These are phyloP conservation scores for Moricandia moricandioides DNA, from an alignment of 345 rosid genomes.

Conservation along the genomic window DNA sequence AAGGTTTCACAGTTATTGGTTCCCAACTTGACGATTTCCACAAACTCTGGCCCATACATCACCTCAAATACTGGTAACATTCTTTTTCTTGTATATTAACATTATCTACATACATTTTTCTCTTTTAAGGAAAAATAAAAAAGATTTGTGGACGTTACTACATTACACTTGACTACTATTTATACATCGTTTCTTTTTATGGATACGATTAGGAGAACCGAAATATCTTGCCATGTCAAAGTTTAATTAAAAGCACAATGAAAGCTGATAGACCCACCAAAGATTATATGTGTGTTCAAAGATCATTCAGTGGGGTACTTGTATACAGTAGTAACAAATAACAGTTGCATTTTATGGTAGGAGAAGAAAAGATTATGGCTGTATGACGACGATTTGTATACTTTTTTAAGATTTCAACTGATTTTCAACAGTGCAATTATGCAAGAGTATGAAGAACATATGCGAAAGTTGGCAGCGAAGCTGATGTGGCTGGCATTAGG, in stretches of 20 bases:
- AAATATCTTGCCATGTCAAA: slow-evolving; percentile 29
- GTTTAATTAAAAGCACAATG: slow-evolving; percentile 41
- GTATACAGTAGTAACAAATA: not conserved
- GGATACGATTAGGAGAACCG: slow-evolving; percentile 17
- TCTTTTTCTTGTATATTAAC: not conserved
- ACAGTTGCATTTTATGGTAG: not conserved
- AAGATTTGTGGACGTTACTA: slow-evolving; percentile 18
- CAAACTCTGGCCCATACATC: slow-evolving; percentile 79
- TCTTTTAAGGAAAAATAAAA: not conserved
- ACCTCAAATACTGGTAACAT: slow-evolving; percentile 56
- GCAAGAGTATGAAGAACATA: slow-evolving; percentile 57
- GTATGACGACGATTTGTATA: not conserved
- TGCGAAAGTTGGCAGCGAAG: slow-evolving; percentile 61
- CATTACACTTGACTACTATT: slow-evolving; percentile 3
- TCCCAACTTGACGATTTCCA: slow-evolving; percentile 72
- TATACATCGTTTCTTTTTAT: not conserved
- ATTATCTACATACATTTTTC: not conserved
- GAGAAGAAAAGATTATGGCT: too few relatives aligned
- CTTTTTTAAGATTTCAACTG: not conserved
- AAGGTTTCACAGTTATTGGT: slow-evolving; percentile 84
- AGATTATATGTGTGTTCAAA: slow-evolving; percentile 22
- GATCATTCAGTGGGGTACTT: not conserved
- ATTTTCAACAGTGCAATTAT: slow-evolving; percentile 47
- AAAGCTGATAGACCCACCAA: slow-evolving; percentile 50
- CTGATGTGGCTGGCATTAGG: slow-evolving; percentile 70